Evolutionary conservation across 2,329 filamentous ascomycete genomes (phyloP).

Genomic region (Exophiala sp.): DNA sequence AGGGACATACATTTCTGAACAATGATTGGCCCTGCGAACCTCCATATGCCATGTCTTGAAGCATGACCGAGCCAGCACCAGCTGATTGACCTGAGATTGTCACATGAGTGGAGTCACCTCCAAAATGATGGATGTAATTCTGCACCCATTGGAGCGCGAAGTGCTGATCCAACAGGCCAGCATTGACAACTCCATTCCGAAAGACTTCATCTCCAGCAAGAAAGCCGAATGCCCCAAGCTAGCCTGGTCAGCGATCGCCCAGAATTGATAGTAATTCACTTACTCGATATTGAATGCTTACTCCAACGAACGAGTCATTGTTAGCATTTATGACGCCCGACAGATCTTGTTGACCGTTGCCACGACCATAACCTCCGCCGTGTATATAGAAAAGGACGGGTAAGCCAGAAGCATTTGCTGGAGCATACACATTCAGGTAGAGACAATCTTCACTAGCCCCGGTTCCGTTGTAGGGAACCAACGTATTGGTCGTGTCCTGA

Average conservation of each 20-base stretch:
- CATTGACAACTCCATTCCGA: constrained; percentile 58
- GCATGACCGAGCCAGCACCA: constrained; percentile 52
- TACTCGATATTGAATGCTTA: constrained; percentile 51
- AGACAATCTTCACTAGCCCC: constrained; percentile 39
- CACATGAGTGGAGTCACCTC: constrained; percentile 49
- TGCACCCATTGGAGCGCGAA: constrained; percentile 60
- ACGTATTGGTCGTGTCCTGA: constrained; percentile 21
- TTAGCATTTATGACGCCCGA: constrained; percentile 45
- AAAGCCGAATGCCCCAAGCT: constrained; percentile 48
- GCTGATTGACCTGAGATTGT: constrained; percentile 53
- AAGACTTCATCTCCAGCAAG: constrained; percentile 54
- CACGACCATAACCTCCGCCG: constrained; percentile 36
- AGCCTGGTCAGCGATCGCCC: neutral
- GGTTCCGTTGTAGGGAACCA: constrained; percentile 11
- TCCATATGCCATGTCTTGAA: constrained; percentile 54
- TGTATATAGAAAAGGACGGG: constrained; percentile 43
- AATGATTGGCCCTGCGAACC: constrained; percentile 37
- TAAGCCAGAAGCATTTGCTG: constrained; percentile 30
- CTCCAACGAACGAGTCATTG: constrained; percentile 47
- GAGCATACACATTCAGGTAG: constrained; percentile 40
- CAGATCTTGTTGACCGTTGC: constrained; percentile 35
- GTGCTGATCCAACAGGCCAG: constrained; percentile 62
- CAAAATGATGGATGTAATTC: constrained; percentile 55
- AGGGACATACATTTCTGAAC: constrained; percentile 34
- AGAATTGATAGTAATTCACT: constrained; percentile 9